Conservation (phyloP, 768 basidiomycete genomes). For the Lentinula detonsa region DNA sequence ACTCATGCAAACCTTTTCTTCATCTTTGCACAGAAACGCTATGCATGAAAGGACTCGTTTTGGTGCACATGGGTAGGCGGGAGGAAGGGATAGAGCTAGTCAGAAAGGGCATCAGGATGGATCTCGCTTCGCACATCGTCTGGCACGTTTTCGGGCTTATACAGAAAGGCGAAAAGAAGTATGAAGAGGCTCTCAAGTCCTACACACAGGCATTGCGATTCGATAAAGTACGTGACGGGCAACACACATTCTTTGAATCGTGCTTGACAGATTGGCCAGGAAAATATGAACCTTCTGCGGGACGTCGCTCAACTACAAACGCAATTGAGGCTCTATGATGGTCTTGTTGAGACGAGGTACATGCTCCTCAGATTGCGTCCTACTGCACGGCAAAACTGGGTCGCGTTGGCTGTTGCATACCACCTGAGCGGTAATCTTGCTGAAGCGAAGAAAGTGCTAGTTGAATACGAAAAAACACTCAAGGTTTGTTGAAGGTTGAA, state of each 20-base stretch:
- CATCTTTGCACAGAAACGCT: constrained; percentile 63
- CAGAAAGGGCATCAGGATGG: constrained; percentile 75
- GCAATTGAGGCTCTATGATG: constrained; percentile 76
- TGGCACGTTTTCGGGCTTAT: constrained; percentile 99
- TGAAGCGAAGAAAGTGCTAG: constrained; percentile 68
- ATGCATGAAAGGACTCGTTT: constrained; percentile 92
- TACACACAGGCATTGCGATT: constrained; percentile 85
- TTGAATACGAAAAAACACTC: constrained; percentile 62
- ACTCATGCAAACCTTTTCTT: not conserved
- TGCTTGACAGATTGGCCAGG: constrained; percentile 37
- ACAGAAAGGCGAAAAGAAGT: constrained; percentile 91
- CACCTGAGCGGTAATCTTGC: constrained; percentile 71
- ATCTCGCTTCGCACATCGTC: constrained; percentile 86
- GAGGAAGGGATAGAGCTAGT: constrained; percentile 81
- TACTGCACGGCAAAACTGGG: constrained; percentile 82
- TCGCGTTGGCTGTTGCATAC: constrained; percentile 83
- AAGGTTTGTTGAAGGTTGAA: constrained; percentile 43
- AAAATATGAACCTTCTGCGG: constrained; percentile 89
- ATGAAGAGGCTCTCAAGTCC: constrained; percentile 89
- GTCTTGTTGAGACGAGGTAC: constrained; percentile 76
- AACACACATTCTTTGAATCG: not conserved
- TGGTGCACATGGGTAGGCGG: constrained; percentile 72
- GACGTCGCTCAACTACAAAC: constrained; percentile 88
- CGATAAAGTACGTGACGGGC: constrained; percentile 63
- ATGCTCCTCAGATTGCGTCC: constrained; percentile 78